A percentile compares a stretch with the other conserved stretches of the same genome.
phyloP scores from a whole-genome alignment of 306 rosid species.

The Pyrus communis region DNA sequence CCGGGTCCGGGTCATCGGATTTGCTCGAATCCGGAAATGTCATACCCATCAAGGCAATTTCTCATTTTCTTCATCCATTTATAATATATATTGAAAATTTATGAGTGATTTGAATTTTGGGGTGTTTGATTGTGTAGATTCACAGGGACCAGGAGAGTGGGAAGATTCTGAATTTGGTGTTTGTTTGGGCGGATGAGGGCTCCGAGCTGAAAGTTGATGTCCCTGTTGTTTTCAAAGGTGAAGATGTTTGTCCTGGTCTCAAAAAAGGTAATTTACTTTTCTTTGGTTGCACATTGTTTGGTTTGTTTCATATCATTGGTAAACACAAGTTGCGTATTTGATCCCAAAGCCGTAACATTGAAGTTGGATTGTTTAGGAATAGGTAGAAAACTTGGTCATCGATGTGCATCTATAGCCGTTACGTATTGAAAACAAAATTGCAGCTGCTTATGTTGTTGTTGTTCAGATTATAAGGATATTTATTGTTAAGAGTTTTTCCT shows the following conservation, averaged over 20 bases:
- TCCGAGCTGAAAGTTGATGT: slow-evolving; percentile 71
- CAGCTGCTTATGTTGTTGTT: not conserved
- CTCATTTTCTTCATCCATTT: not conserved
- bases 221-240: slow-evolving; percentile 78
- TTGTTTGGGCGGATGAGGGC: slow-evolving; percentile 95
- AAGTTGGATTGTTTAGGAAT: not conserved
- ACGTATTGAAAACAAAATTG: not conserved
- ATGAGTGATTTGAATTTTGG: not conserved
- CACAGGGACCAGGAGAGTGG: slow-evolving; percentile 68
- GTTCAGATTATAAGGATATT: not conserved
- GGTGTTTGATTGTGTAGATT: slow-evolving; percentile 34
- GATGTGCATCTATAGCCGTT: not conserved
- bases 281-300: not conserved
- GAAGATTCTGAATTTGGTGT: slow-evolving; percentile 64
- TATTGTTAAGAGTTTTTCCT: too few relatives aligned
- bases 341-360: not conserved
- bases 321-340: not conserved
- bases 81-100: not conserved
- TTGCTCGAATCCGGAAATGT: slow-evolving; percentile 71
- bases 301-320: not conserved
- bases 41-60: slow-evolving; percentile 69
- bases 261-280: slow-evolving; percentile 52
- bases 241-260: slow-evolving; percentile 70
- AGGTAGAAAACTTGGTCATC: not conserved
- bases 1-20: slow-evolving; percentile 85